Evolutionary conservation across 208 protist genomes (phyloP), one percentile per base, ranked within the genome.

Genomic region (Leptomonas seymouri): DNA sequence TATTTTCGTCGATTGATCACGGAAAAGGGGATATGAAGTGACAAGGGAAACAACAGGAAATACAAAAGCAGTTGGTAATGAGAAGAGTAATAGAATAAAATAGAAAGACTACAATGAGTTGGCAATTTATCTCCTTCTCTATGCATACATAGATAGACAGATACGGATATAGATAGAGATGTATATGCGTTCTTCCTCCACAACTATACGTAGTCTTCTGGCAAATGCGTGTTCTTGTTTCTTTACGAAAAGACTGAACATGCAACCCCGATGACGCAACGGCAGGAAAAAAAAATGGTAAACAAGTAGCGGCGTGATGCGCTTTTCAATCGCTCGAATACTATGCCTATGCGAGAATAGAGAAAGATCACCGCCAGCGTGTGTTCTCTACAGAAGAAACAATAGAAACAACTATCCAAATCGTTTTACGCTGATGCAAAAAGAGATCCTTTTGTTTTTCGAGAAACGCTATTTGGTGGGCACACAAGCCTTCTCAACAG

Each of bases 231-330:
- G 9, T 39, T 9, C 9, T 39, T 39, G 34, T 9, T 39, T 39
- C 34, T 39, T 9, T 9, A 39, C 34, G 34, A 12, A 39, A 3
- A 39, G 34, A 39, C 3, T 3, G 34, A 39, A 39, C 9, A 39
- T 9, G 9, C 34, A 39, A 39, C 34, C 7, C 34, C 34, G 34
- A 49, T 49, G 45, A 49, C 12, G 49, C 49, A 30, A 46, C 14
- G 41, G 44, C 5, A 36, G 44, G 39, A 39, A 67, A 67, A 65
- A 71, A 63, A 65, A 69, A 55, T 21, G 55, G 41, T 11, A 42
- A 54, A 21, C 20, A 53, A 44, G n/a, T 0, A n/a, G n/a, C n/a
- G n/a, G n/a, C n/a, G n/a, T n/a, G n/a, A n/a, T n/a, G 9, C 34
- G 34, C 34, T 39, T 3, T 39, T 39, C 9, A 39, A 39, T 39